Evolutionary conservation across 2,329 filamentous ascomycete genomes (phyloP), one percentile per base, ranked within the genome.

Genomic region (Colletotrichum sp.): DNA sequence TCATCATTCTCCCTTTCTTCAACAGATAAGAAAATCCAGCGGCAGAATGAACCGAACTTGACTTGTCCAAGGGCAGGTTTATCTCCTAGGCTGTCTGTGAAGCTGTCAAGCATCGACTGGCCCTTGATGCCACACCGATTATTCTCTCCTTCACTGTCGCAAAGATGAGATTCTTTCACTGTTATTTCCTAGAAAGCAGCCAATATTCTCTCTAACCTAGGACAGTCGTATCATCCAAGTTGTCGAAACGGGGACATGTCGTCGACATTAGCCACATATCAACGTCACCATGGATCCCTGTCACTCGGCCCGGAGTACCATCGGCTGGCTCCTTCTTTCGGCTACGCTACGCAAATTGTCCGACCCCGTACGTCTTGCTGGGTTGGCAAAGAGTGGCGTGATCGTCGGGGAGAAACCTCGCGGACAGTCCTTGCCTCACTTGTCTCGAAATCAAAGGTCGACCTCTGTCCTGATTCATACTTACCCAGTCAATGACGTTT

Each of bases 261-360:
- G 73, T 76, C 55, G 8, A 34, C n/a, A 68, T 64, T 63, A 76
- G 55, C 72, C 63, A n/a, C 59, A 30, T 29, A n/a, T n/a, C n/a
- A 72, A 72, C 27, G 69, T 72, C 63, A 27, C 55, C 68, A 63
- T 8, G 13, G 32, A 29, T 13, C 49, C 63, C 73, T 32, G 55
- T 57, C 34, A 44, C 32, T 27, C 69, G 55, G 73, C 69, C 30
- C 73, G 39, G 36, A 39, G 49, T 55, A 64, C 57, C 32, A 27
- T 49, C 30, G 25, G 52, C 15, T 22, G 69, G 30, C 30, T 62
- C 13, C 25, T 27, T 32, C 25, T 19, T 19, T 49, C 63, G 62
- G 72, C 63, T 55, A 57, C 36, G 69, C n/a, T 49, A 9, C 19
- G n/a, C 27, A 49, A 63, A 49, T 25, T 68, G 44, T 22, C 73